A percentile compares a stretch with the other conserved stretches of the same genome.
phyloP scores from a whole-genome alignment of 2,329 filamentous ascomycete species.

The Bertia moriformis region DNA sequence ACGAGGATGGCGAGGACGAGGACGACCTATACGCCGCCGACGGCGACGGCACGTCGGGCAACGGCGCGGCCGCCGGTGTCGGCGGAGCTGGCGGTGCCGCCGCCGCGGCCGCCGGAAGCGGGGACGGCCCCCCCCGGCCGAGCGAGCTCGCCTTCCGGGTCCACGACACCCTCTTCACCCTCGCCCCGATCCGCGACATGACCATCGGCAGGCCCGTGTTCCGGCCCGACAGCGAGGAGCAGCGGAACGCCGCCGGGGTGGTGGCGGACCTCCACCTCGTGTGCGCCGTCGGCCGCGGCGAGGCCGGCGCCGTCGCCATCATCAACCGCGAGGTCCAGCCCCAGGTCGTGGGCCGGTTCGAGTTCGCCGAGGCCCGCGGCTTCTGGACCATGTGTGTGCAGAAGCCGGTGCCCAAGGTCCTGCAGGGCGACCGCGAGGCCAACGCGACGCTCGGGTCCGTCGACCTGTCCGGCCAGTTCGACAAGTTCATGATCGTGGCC shows the following conservation, averaged over 20 bases:
- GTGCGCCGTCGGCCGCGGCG: constrained; percentile 47
- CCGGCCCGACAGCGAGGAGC: constrained; percentile 26
- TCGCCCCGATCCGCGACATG: constrained; percentile 67
- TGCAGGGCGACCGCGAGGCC: constrained; percentile 33
- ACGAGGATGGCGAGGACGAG: constrained; percentile 44
- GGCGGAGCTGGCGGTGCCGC: constrained; percentile 22
- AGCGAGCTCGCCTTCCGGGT: constrained; percentile 58
- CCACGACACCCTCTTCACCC: constrained; percentile 62
- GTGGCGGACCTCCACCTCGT: constrained; percentile 43
- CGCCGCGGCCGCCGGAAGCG: constrained; percentile 22
- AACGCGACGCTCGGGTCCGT: constrained; percentile 36
- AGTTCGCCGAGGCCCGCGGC: constrained; percentile 58
- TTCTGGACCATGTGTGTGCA: constrained; percentile 70
- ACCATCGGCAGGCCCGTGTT: constrained; percentile 46
- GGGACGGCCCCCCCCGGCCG: constrained; percentile 25
- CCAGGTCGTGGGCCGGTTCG: constrained; percentile 52
- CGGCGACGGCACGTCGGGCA: no score
- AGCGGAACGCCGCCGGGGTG: constrained; percentile 26
- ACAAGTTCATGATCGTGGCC: constrained; percentile 72
- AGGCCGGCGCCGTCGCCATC: constrained; percentile 56
- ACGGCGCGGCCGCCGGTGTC: no score
- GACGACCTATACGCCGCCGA: constrained; percentile 45
- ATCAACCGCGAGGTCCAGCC: constrained; percentile 69
- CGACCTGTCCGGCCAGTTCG: constrained; percentile 46
- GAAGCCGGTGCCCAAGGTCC: constrained; percentile 47